Evolutionary conservation across 176 grass and related monocot species (phyloP).

Genomic region (Lolium multiflorum): DNA sequence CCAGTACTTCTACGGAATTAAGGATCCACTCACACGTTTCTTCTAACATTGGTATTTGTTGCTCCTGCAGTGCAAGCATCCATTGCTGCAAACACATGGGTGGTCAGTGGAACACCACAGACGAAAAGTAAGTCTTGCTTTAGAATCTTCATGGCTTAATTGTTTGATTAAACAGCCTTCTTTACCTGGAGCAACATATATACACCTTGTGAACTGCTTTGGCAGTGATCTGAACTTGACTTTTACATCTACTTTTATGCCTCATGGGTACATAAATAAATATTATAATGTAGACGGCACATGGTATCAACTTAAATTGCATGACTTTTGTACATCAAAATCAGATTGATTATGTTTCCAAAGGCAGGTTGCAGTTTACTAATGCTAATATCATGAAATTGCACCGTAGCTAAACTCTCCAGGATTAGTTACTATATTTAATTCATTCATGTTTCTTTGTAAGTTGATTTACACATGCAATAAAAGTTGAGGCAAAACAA

Average conservation of each 20-base stretch:
- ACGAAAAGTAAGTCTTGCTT: slow-evolving; percentile 61
- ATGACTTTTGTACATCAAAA: neutral
- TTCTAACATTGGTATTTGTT: slow-evolving; percentile 27
- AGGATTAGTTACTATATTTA: neutral
- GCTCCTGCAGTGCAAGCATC: slow-evolving; percentile 74
- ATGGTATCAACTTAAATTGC: neutral
- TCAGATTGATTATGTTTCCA: neutral
- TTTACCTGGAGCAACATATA: neutral
- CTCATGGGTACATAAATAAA: neutral
- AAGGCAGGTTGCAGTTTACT: neutral
- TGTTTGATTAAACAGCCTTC: slow-evolving; percentile 18
- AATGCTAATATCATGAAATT: neutral
- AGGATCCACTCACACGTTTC: neutral
- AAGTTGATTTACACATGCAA: neutral
- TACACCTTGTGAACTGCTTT: neutral
- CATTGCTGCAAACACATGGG: slow-evolving; percentile 86
- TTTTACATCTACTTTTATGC: neutral
- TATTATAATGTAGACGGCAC: neutral
- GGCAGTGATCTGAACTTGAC: neutral
- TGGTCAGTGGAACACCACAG: slow-evolving; percentile 71
- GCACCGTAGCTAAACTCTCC: neutral
- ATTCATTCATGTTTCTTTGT: neutral
- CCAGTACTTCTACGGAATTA: neutral
- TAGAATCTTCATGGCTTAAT: neutral
- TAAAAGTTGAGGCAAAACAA: neutral